These are phyloP conservation scores for Herpotrichia juniperi DNA, from an alignment of 2,329 filamentous ascomycete genomes.

Conservation along the genomic window DNA sequence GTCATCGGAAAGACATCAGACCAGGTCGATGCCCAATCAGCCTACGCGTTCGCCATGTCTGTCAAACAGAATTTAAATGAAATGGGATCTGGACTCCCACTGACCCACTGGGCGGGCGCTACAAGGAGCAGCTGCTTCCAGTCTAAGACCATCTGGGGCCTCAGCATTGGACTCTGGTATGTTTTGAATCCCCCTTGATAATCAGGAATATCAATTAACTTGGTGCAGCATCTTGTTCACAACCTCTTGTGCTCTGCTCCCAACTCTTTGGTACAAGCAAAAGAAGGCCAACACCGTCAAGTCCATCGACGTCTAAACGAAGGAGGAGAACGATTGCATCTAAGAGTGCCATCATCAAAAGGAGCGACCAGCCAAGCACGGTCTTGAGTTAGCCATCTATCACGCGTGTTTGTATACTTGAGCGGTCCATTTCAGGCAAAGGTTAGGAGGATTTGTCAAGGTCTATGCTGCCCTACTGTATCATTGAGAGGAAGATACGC, in stretches of 20 bases:
- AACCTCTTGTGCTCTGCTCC: slow-evolving; percentile 52
- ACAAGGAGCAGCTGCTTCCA: slow-evolving; percentile 75
- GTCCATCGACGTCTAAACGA: slow-evolving; percentile 35
- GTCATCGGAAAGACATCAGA: slow-evolving; percentile 56
- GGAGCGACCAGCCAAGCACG: slow-evolving; percentile 26
- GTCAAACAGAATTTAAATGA: slow-evolving; percentile 59
- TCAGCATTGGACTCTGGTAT: slow-evolving; percentile 77
- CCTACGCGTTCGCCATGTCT: slow-evolving; percentile 61
- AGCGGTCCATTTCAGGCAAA: too few species aligned
- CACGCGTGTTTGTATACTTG: too few species aligned
- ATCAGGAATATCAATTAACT: slow-evolving; percentile 14
- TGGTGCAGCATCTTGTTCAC: slow-evolving; percentile 51
- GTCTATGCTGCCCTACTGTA: too few species aligned
- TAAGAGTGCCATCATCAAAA: slow-evolving; percentile 4
- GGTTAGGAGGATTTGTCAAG: too few species aligned
- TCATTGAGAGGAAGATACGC: too few species aligned
- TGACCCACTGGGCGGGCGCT: slow-evolving; percentile 64
- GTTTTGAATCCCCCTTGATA: slow-evolving; percentile 26
- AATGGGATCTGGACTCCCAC: slow-evolving; percentile 56
- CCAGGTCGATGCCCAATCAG: slow-evolving; percentile 52
- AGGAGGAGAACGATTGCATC: not conserved
- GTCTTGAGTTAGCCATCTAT: slow-evolving; percentile 13
- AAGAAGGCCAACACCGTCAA: slow-evolving; percentile 51
- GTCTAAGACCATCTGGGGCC: slow-evolving; percentile 86
- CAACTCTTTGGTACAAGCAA: slow-evolving; percentile 57